phyloP scores from a whole-genome alignment of 805 yeast species.

The Lachancea cidri region DNA sequence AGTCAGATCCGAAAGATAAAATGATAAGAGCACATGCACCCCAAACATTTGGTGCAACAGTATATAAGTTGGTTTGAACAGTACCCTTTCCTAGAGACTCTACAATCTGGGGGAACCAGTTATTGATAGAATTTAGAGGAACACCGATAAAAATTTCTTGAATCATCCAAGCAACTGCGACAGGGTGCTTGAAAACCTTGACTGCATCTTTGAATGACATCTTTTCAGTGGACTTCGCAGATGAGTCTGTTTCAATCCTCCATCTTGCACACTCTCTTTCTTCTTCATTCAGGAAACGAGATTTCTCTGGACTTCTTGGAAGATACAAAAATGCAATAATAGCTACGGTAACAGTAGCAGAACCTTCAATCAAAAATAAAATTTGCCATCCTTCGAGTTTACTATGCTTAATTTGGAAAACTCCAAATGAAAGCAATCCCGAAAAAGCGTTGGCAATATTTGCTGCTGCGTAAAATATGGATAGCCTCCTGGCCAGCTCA shows the following conservation, averaged over 20 bases:
- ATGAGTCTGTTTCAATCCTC: constrained; percentile 43
- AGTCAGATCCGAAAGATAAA: constrained; percentile 40
- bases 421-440: constrained; percentile 38
- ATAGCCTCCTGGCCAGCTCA: constrained; percentile 36
- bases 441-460: constrained; percentile 42
- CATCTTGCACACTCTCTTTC: constrained; percentile 34
- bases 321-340: constrained; percentile 26
- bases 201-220: constrained; percentile 39
- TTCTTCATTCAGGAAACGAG: constrained; percentile 31
- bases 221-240: constrained; percentile 36
- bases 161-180: constrained; percentile 41
- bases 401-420: constrained; percentile 30
- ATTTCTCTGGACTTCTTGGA: constrained; percentile 33
- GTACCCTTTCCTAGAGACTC: constrained; percentile 36
- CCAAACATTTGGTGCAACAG: constrained; percentile 47
- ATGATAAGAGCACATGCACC: constrained; percentile 41
- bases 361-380: constrained; percentile 38
- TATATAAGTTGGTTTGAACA: constrained; percentile 37
- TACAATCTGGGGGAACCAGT: constrained; percentile 46
- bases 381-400: constrained; percentile 36
- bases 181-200: constrained; percentile 42
- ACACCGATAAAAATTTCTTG: constrained; percentile 44
- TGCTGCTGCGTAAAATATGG: constrained; percentile 40
- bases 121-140: constrained; percentile 43
- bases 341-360: constrained; percentile 29